Evolutionary conservation across 345 rosid species (phyloP).

Genomic region (Citrus cavaleriei): DNA sequence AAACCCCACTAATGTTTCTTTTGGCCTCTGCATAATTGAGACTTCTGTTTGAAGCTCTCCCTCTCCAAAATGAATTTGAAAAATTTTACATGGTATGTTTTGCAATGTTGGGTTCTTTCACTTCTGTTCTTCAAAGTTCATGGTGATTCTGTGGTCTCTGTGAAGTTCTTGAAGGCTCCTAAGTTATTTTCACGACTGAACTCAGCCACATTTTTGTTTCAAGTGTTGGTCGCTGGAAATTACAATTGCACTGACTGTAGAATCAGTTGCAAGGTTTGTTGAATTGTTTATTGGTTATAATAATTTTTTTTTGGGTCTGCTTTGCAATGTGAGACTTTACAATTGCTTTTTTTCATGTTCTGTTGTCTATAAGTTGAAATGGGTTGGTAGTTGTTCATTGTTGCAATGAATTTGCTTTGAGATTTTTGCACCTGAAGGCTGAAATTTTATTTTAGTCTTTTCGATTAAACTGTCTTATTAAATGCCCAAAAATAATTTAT

Average conservation of each 20-base stretch:
- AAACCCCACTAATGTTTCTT: constrained; percentile 13
- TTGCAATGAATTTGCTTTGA: neutral
- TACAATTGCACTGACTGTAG: constrained; percentile 54
- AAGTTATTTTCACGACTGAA: constrained; percentile 47
- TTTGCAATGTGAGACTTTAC: neutral
- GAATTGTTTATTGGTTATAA: neutral
- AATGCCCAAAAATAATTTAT: neutral
- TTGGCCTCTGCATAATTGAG: constrained; percentile 2
- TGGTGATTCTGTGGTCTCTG: constrained; percentile 36
- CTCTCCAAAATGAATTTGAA: constrained; percentile 38
- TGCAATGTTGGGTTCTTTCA: constrained; percentile 37
- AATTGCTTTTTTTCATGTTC: neutral
- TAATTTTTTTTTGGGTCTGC: neutral
- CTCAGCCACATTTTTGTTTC: constrained; percentile 66
- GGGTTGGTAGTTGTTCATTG: neutral
- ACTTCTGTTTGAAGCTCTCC: neutral
- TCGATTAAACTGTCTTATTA: neutral
- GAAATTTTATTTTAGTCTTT: neutral
- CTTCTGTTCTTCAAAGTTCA: constrained; percentile 30
- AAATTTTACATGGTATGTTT: constrained; percentile 32
- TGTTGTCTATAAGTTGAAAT: neutral
- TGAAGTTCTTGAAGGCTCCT: constrained; percentile 72
- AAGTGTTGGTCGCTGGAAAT: constrained; percentile 44
- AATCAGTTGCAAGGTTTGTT: constrained; percentile 68
- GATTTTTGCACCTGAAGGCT: neutral